Evolutionary conservation across 2,329 filamentous ascomycete genomes (phyloP), one percentile per base, ranked within the genome.

Genomic region (Talaromyces sp.): DNA sequence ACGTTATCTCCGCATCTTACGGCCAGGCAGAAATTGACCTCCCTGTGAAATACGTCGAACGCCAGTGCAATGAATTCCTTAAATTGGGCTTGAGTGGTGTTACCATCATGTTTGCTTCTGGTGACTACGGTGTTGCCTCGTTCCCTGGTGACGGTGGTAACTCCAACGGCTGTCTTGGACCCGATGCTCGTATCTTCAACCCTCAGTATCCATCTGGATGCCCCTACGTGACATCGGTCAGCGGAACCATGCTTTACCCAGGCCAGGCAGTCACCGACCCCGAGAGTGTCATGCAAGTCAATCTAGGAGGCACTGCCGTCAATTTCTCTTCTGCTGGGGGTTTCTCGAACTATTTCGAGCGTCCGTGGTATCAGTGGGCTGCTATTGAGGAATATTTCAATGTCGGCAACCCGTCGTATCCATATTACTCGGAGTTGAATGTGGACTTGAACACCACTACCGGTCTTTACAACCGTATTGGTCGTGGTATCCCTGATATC

Each of bases 1-100:
- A 86, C 67, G 85, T 87, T 7, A 81, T 86, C 66, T 82, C 80
- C 43, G 84, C 88, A 68, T 85, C 82, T 3, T 87, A 87, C 71
- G 84, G 84, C 56, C 82, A 82, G 49, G 79, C 82, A 50, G 86
- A 88, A 73, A 74, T 76, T 5, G 82, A 83, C 25, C 77, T 87
- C 22, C 85, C 86, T 0, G 73, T 79, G 5, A 77, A 75, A 67
- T 89, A 89, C 74, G 83, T 86, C 68, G 77, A 82, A 68, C 74
- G 79, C 3, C 79, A 81, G 67, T 81, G 79, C 68, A 76, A 76
- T 52, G 78, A 80, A 47, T 82, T 84, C 69, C 76, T 86, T 70
- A 86, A 86, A 72, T 79, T 86, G 0, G 82, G 79, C 5, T 68
- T 76, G 2, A 73, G 74, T 59, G 74, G 74, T 11, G 69, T 72